These are phyloP conservation scores for Jackrogersella multiformis DNA, from an alignment of 495 filamentous ascomycete genomes.

Conservation along the genomic window DNA sequence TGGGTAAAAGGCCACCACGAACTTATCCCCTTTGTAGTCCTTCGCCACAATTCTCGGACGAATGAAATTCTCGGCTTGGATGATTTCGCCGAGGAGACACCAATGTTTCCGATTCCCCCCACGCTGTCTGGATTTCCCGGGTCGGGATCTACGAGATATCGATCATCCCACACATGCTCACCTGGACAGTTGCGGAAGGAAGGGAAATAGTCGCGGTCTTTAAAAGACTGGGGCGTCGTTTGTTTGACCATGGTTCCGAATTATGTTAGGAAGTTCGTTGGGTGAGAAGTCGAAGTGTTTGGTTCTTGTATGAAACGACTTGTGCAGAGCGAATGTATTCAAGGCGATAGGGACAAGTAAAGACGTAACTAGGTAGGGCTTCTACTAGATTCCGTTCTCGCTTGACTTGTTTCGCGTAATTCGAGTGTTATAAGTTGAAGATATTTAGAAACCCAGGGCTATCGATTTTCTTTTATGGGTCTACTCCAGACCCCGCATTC, in stretches of 20 bases:
- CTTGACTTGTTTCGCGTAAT: too few relatives aligned
- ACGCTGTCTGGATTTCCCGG: background rate
- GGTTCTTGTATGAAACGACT: too few relatives aligned
- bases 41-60: conserved; percentile 29
- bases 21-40: conserved; percentile 12
- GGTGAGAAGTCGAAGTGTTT: too few relatives aligned
- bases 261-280: background rate
- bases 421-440: too few relatives aligned
- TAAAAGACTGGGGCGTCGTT: conserved; percentile 21
- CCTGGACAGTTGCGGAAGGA: conserved; percentile 14
- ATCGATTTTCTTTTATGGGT: too few relatives aligned
- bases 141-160: conserved; percentile 2
- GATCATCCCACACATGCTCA: conserved; percentile 11
- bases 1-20: conserved; percentile 31
- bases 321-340: too few relatives aligned
- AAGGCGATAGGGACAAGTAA: too few relatives aligned
- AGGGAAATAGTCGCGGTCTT: conserved; percentile 26
- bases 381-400: too few relatives aligned
- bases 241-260: background rate
- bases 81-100: conserved; percentile 34
- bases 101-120: conserved; percentile 19
- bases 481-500: too few relatives aligned
- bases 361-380: too few relatives aligned
- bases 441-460: too few relatives aligned
- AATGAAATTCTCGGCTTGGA: conserved; percentile 17